Percentiles rank a stretch among this genome's conserved stretches.
Conservation (phyloP, 169 alveolate species). For the Cryptosporidium felis region DNA sequence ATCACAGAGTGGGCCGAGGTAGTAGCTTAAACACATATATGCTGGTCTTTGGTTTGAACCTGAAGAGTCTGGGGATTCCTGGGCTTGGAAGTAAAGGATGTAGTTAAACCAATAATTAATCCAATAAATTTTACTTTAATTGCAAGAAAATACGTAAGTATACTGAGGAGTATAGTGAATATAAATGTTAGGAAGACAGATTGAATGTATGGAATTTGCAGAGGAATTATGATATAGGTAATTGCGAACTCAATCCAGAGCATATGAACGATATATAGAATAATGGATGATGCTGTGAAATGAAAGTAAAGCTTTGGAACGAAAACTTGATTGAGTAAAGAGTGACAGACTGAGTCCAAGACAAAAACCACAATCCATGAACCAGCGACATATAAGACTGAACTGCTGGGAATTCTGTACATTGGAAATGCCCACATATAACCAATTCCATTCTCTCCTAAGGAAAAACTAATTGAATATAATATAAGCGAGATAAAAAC, state of each 20-base stretch:
- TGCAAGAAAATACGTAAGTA: slow-evolving; percentile 4
- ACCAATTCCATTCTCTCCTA: slow-evolving; percentile 34
- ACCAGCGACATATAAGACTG: slow-evolving; percentile 40
- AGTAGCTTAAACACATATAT: slow-evolving; percentile 14
- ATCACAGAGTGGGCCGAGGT: too few relatives aligned
- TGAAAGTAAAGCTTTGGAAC: slow-evolving; percentile 28
- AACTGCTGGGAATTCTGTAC: slow-evolving; percentile 28
- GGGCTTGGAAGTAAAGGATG: background rate
- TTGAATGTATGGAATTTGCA: slow-evolving; percentile 17
- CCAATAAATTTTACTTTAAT: slow-evolving; percentile 24
- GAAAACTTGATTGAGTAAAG: slow-evolving; percentile 6
- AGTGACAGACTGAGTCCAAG: slow-evolving; percentile 13
- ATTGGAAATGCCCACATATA: slow-evolving; percentile 70
- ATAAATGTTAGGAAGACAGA: slow-evolving; percentile 20
- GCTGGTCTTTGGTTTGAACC: background rate
- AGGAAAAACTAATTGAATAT: slow-evolving; percentile 20
- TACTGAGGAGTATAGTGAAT: background rate
- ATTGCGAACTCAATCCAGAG: slow-evolving; percentile 44
- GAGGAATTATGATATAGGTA: slow-evolving; percentile 38
- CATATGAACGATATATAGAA: slow-evolving; percentile 43
- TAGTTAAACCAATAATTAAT: slow-evolving; percentile 25
- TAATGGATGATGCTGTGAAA: slow-evolving; percentile 55
- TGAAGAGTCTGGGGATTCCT: background rate
- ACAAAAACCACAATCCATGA: slow-evolving; percentile 60
- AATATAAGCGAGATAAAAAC: slow-evolving; percentile 17